Conservation (phyloP, 805 yeast genomes). For the Naumovozyma dairenensis region DNA sequence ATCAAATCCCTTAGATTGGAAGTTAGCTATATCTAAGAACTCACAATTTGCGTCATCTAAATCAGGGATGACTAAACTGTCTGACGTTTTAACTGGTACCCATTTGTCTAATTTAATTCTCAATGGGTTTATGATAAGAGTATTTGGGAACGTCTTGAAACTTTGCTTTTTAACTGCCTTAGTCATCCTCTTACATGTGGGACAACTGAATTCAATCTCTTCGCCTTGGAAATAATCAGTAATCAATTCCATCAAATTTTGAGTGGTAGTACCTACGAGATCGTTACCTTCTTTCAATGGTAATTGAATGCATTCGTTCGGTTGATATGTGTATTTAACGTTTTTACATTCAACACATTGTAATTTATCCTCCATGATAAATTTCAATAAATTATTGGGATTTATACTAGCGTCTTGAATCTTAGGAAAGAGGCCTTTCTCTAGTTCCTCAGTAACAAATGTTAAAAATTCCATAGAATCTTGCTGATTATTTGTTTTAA, state of each 20-base stretch:
- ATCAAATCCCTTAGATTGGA: slow-evolving; percentile 32
- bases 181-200: slow-evolving; percentile 35
- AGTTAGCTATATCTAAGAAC: slow-evolving; percentile 36
- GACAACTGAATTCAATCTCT: slow-evolving; percentile 53
- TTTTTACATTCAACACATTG: slow-evolving; percentile 44
- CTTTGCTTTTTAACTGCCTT: slow-evolving; percentile 20
- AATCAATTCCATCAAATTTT: slow-evolving; percentile 35
- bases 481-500: slow-evolving; percentile 80
- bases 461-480: slow-evolving; percentile 88
- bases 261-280: too few relatives aligned
- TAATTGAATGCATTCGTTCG: slow-evolving; percentile 45
- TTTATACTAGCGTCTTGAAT: slow-evolving; percentile 13
- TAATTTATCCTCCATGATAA: slow-evolving; percentile 53
- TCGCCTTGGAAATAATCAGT: slow-evolving; percentile 46
- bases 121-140: slow-evolving; percentile 61
- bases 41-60: slow-evolving; percentile 16
- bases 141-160: slow-evolving; percentile 50
- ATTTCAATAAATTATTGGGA: slow-evolving; percentile 54
- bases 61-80: slow-evolving; percentile 49
- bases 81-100: slow-evolving; percentile 77
- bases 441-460: slow-evolving; percentile 56
- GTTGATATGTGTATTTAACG: slow-evolving; percentile 47
- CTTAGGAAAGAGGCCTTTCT: slow-evolving; percentile 32
- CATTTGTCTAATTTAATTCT: slow-evolving; percentile 70
- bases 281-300: slow-evolving; percentile 46